Base-by-base conservation (phyloP, 108 stramenopile genomes). In the Nitzschia sp. region DNA sequence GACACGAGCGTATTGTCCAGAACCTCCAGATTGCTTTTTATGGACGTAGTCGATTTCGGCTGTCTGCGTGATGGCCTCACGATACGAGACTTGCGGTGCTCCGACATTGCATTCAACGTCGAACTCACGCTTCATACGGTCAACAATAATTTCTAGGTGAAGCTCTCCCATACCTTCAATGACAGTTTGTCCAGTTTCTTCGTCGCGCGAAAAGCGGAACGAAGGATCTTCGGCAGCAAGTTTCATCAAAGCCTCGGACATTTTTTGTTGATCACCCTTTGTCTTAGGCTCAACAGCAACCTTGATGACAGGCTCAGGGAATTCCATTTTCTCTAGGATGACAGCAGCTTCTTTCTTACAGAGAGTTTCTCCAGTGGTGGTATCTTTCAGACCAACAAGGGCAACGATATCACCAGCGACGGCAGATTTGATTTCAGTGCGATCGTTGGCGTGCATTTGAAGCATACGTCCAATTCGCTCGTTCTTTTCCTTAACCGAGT, bases 151-250 rank as follows among this genome's bases (percentile, higher is more conserved):
- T 73, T 99, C 99, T 47, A 99, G 82, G 85, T 99, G 99, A 19
- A 99, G 91, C 86, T 98, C 98, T 48, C 99, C 99, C 99, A 99
- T 99, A 63, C 99, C 99, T 69, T 94, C 94, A 70, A 99, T 97
- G 76, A 98, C 79, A 30, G 97, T 97, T 79, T 99, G 98, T 16
- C 96, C 97, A 26, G 96, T 97, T 60, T 98, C 98, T 58, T 97
- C 96, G 79, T 98, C 97, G 68, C 92, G 90, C 27, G 83, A 81
- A 80, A 95, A 91, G 27, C 92, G 90, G 91, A 99, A 95, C 17
- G 92, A 94, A 15, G 99, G 99, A 83, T 99, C 99, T 75, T 99
- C 97, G 22, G 95, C 90, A 47, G 91, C 92, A 78, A 99, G 93
- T 31, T 93, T 85, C 60, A 88, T 87, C 32, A 99, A 84, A 1